Percentiles rank a stretch among this genome's conserved stretches.
These are phyloP conservation scores for Parietaria judaica DNA, from an alignment of 306 rosid species.

Conservation along the genomic window DNA sequence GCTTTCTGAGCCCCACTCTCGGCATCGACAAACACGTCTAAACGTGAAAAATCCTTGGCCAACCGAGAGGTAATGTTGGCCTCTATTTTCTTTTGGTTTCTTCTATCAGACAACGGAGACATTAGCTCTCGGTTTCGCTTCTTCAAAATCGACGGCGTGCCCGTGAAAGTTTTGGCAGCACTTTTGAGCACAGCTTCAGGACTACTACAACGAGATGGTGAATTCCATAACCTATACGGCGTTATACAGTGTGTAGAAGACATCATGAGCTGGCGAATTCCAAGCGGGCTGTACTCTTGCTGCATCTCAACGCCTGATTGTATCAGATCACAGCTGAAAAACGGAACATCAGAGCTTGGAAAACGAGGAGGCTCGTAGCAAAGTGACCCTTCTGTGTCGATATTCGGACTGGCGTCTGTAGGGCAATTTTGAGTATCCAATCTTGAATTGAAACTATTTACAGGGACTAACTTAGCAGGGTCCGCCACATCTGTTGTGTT, in stretches of 20 bases:
- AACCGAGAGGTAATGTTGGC: conserved; percentile 50
- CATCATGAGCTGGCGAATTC: conserved; percentile 92
- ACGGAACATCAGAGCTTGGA: conserved; percentile 86
- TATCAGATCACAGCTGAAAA: conserved; percentile 91
- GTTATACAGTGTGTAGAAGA: conserved; percentile 82
- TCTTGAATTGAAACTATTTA: conserved; percentile 48
- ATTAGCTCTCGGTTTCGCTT: conserved; percentile 75
- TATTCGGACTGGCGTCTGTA: conserved; percentile 29
- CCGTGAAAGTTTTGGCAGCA: conserved; percentile 85
- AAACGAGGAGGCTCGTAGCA: conserved; percentile 97
- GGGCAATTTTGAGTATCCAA: conserved; percentile 37
- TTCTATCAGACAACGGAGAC: conserved; percentile 84
- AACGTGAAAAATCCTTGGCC: conserved; percentile 60
- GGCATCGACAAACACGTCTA: conserved; percentile 74
- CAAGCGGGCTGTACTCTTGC: conserved; percentile 97
- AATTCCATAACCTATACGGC: conserved; percentile 89
- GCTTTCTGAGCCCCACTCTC: conserved; percentile 28
- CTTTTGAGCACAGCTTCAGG: conserved; percentile 74
- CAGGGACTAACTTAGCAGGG: conserved; percentile 54
- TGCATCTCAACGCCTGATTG: conserved; percentile 75
- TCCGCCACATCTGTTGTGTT: conserved; percentile 27
- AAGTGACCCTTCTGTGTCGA: conserved; percentile 39
- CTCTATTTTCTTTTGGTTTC: conserved; percentile 69
- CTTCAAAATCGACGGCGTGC: conserved; percentile 88
- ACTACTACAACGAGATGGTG: conserved; percentile 66